These are phyloP conservation scores for Cladorrhinum samala DNA, from an alignment of 495 filamentous ascomycete genomes.

Conservation along the genomic window DNA sequence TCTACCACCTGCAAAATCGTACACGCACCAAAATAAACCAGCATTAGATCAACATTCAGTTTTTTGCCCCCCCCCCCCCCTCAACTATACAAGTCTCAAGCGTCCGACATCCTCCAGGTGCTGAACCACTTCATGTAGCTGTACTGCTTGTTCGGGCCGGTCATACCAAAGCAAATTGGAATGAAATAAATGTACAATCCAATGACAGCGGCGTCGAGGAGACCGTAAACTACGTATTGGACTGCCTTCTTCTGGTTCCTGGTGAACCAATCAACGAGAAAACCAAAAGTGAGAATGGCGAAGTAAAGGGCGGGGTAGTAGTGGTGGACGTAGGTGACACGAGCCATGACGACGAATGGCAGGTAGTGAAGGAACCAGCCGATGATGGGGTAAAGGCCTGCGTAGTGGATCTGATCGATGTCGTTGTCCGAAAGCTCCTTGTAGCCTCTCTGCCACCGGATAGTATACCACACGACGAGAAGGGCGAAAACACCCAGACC, in stretches of 20 bases:
- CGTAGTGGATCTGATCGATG: constrained; percentile 90
- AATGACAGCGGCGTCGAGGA: constrained; percentile 66
- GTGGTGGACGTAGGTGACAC: constrained; percentile 98
- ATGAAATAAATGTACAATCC: constrained; percentile 84
- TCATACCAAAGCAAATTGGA: constrained; percentile 96
- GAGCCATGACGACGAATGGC: constrained; percentile 93
- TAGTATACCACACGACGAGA: constrained; percentile 73
- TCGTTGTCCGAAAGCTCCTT: constrained; percentile 70
- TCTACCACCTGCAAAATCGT: not conserved
- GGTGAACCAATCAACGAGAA: constrained; percentile 78
- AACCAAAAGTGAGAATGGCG: constrained; percentile 83
- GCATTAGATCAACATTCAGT: not conserved
- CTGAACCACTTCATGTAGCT: constrained; percentile 88
- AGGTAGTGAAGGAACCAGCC: constrained; percentile 96
- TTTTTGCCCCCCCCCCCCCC: not conserved
- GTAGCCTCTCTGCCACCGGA: constrained; percentile 96
- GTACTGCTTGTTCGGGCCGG: constrained; percentile 75
- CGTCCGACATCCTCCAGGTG: constrained; percentile 58
- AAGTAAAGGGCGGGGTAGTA: constrained; percentile 99
- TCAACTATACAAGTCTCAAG: constrained; percentile 20
- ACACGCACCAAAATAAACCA: constrained; percentile 2
- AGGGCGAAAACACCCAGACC: constrained; percentile 65
- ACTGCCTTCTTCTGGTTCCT: constrained; percentile 53
- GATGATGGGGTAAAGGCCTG: constrained; percentile 82
- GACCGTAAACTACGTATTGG: constrained; percentile 57